Percentiles rank a stretch among this genome's conserved stretches.
Conservation (phyloP, 176 grass and related monocot genomes). For the Triticum monococcum region DNA sequence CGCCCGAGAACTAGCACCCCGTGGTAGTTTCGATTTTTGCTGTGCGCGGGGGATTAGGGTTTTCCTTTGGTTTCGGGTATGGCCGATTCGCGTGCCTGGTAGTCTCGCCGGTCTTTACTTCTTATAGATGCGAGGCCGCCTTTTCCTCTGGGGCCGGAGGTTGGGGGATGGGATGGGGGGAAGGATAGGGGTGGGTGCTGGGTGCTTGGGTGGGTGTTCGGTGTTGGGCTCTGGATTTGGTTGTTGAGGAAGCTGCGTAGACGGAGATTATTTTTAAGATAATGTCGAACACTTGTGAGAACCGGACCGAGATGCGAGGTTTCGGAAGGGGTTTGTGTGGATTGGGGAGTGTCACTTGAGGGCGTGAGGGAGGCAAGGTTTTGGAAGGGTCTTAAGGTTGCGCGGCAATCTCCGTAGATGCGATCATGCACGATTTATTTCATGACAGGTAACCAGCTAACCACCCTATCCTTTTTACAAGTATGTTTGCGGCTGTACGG, state of each 20-base stretch:
- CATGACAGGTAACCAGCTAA: neutral
- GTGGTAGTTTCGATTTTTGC: neutral
- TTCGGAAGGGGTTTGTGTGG: slow-evolving; percentile 25
- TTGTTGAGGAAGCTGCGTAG: neutral
- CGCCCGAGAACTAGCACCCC: neutral
- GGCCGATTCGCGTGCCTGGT: neutral
- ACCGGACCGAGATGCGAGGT: neutral
- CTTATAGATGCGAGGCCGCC: neutral
- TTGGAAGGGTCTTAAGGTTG: neutral
- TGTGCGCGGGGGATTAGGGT: neutral
- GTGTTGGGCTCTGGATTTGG: neutral
- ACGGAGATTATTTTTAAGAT: neutral
- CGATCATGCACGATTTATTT: neutral
- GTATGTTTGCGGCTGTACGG: neutral
- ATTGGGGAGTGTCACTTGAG: neutral
- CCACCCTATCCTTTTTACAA: neutral
- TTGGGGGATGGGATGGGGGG: too few species aligned
- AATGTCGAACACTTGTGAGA: neutral
- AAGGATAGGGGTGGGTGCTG: neutral
- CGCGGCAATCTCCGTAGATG: neutral
- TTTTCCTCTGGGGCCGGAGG: neutral
- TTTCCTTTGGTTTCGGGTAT: neutral
- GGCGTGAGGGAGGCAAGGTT: neutral
- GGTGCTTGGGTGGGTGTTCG: neutral
- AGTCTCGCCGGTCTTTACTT: neutral